phyloP scores from a whole-genome alignment of 108 stramenopile species.

The Cyclostephanos invisitatus region DNA sequence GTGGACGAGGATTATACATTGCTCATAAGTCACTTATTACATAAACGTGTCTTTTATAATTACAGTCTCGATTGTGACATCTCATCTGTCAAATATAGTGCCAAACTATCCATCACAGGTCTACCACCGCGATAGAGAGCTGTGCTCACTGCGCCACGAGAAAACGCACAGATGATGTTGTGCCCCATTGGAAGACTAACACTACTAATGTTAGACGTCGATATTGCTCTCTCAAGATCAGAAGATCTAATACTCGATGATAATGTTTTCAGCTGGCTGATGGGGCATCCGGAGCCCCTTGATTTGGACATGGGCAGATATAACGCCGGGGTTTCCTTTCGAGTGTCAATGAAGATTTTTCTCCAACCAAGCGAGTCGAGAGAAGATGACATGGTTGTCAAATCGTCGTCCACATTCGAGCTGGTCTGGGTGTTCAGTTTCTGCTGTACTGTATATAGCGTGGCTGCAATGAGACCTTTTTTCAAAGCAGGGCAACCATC shows the following conservation, averaged over 20 bases:
- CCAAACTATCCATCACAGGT: conserved; percentile 72
- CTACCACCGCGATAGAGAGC: conserved; percentile 57
- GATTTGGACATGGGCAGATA: conserved; percentile 32
- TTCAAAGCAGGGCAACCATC: conserved; percentile 22
- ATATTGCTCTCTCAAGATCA: conserved; percentile 23
- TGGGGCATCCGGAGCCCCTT: neutral
- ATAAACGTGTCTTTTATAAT: neutral
- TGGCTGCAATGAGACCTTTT: conserved; percentile 34
- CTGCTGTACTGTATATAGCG: conserved; percentile 28
- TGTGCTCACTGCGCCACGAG: conserved; percentile 52
- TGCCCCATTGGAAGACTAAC: conserved; percentile 67
- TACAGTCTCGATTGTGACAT: conserved; percentile 62
- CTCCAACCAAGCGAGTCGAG: conserved; percentile 83
- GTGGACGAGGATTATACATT: neutral
- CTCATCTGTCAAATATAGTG: conserved; percentile 58
- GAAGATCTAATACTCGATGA: conserved; percentile 36
- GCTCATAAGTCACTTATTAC: neutral
- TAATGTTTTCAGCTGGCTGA: conserved; percentile 38
- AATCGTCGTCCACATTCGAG: conserved; percentile 1
- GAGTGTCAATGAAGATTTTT: conserved; percentile 77
- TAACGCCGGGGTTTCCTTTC: conserved; percentile 46
- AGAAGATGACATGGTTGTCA: conserved; percentile 47
- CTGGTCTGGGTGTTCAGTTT: conserved; percentile 3
- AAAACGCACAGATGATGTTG: conserved; percentile 72
- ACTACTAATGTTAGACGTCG: neutral